phyloP scores from a whole-genome alignment of 1,139 yeast genomes.

The Meyerozyma smithsonii region DNA sequence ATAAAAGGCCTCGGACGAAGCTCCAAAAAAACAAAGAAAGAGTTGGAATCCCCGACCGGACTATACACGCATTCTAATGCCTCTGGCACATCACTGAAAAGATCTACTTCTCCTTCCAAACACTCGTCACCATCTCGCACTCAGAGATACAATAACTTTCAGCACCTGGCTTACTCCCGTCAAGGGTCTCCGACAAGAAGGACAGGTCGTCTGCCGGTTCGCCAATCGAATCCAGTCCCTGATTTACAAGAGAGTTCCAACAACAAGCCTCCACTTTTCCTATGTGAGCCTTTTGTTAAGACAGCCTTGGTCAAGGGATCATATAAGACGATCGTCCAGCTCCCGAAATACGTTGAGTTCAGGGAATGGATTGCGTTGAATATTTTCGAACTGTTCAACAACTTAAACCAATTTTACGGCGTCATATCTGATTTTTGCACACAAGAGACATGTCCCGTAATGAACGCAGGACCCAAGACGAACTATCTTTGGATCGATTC shows the following conservation, averaged over 20 bases:
- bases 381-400: slow-evolving; percentile 83
- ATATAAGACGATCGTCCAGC: slow-evolving; percentile 89
- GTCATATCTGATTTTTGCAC: slow-evolving; percentile 85
- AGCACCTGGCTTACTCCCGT: slow-evolving; percentile 20
- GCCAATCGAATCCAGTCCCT: slow-evolving; percentile 12
- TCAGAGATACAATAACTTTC: slow-evolving; percentile 17
- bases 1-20: slow-evolving; percentile 62
- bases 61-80: slow-evolving; percentile 30
- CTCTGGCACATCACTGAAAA: slow-evolving; percentile 33
- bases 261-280: slow-evolving; percentile 52
- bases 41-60: slow-evolving; percentile 31
- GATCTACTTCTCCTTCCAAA: slow-evolving; percentile 35
- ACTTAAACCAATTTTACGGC: slow-evolving; percentile 82
- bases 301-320: slow-evolving; percentile 97
- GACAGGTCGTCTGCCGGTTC: slow-evolving; percentile 23
- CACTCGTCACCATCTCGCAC: slow-evolving; percentile 22
- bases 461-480: slow-evolving; percentile 93
- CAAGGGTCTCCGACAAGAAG: slow-evolving; percentile 32
- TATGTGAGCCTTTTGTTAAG: slow-evolving; percentile 90
- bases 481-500: slow-evolving; percentile 91
- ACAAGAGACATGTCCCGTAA: slow-evolving; percentile 83
- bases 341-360: slow-evolving; percentile 90
- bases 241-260: slow-evolving; percentile 9
- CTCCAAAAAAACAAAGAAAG: slow-evolving; percentile 49
- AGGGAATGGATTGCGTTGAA: slow-evolving; percentile 96